A percentile compares a stretch with the other conserved stretches of the same genome.
These are phyloP conservation scores for Trichoderma breve DNA, from an alignment of 2,329 filamentous ascomycete genomes.

Conservation along the genomic window DNA sequence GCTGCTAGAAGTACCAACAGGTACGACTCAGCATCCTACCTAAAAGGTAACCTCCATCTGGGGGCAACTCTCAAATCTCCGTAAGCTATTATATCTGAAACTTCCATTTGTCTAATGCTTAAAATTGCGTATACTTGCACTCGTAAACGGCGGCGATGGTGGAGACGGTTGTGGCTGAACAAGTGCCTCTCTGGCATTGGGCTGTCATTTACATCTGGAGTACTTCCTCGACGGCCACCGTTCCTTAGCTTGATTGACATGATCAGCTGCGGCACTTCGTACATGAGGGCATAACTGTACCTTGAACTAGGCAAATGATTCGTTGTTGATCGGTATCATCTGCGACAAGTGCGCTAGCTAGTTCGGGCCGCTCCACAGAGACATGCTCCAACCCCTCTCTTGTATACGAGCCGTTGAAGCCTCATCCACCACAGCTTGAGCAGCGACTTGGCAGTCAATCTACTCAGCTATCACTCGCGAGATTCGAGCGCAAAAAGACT, in stretches of 20 bases:
- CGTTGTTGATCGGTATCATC: slow-evolving; percentile 9
- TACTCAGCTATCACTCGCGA: neutral
- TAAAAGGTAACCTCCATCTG: neutral
- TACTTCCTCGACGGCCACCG: neutral
- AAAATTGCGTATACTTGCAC: neutral
- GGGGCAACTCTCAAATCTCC: slow-evolving; percentile 5
- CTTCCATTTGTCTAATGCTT: neutral
- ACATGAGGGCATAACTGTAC: slow-evolving; percentile 15
- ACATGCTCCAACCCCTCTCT: neutral
- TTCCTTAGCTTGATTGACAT: slow-evolving; percentile 11
- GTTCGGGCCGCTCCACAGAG: slow-evolving; percentile 14
- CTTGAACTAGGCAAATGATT: slow-evolving; percentile 12
- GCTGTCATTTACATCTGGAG: neutral
- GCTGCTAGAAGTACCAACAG: neutral
- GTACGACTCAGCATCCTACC: neutral
- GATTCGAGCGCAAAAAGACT: neutral
- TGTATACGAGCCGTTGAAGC: neutral
- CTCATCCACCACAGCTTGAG: slow-evolving; percentile 1
- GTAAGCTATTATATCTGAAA: neutral
- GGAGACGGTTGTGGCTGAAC: neutral
- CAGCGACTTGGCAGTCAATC: neutral
- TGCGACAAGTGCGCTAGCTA: slow-evolving; percentile 5
- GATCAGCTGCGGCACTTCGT: slow-evolving; percentile 16
- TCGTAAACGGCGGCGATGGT: neutral
- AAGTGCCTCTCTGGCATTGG: neutral